Evolutionary conservation across 345 rosid species (phyloP).

Genomic region (Viola odorata): DNA sequence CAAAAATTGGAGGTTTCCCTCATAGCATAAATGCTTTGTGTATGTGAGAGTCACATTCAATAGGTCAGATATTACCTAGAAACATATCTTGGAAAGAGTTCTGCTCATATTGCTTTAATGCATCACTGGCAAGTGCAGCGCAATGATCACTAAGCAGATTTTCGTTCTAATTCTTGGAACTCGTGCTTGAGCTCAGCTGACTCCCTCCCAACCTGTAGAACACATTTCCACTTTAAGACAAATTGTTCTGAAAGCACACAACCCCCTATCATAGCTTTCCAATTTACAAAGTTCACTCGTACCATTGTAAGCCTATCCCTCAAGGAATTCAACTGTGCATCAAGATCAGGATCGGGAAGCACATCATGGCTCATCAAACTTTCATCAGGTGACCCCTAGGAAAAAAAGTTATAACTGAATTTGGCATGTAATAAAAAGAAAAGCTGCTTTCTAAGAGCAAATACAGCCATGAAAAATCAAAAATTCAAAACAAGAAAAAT

Average conservation of each 20-base stretch:
- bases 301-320: conserved; percentile 62
- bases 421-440: too few relatives aligned
- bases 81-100: conserved; percentile 40
- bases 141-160: conserved; percentile 39
- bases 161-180: conserved; percentile 52
- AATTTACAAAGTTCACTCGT: conserved; percentile 10
- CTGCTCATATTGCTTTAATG: conserved; percentile 42
- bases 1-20: background rate
- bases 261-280: background rate
- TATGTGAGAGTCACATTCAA: too few relatives aligned
- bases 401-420: too few relatives aligned
- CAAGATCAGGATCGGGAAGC: conserved; percentile 44
- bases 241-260: background rate
- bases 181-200: conserved; percentile 53
- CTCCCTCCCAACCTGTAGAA: conserved; percentile 51
- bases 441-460: too few relatives aligned
- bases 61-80: conserved; percentile 41
- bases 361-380: conserved; percentile 29
- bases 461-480: too few relatives aligned
- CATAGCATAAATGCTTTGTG: too few relatives aligned
- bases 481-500: too few relatives aligned
- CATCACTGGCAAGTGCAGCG: conserved; percentile 47
- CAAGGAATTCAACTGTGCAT: conserved; percentile 55
- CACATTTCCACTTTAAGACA: conserved; percentile 3
- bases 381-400: conserved; percentile 27